These are phyloP conservation scores for Bipolaris bicolor DNA, from an alignment of 2,329 filamentous ascomycete species.

Conservation along the genomic window DNA sequence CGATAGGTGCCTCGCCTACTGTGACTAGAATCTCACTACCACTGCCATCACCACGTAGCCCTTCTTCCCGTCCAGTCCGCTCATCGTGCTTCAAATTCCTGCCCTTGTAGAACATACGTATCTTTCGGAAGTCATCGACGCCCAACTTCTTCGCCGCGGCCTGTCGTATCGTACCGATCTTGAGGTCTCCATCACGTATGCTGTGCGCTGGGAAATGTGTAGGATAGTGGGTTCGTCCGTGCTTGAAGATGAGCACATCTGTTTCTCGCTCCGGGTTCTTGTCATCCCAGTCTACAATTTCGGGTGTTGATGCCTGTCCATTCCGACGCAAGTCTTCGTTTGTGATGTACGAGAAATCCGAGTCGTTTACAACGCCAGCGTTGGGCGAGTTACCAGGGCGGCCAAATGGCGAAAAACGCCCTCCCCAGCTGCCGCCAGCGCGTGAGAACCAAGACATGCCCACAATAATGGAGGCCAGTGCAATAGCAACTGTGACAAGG, in stretches of 20 bases:
- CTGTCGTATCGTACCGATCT: constrained; percentile 68
- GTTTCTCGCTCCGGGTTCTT: constrained; percentile 61
- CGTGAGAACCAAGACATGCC: constrained; percentile 58
- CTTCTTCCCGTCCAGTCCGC: constrained; percentile 63
- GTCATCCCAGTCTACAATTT: constrained; percentile 49
- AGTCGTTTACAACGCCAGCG: constrained; percentile 68
- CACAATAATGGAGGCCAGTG: constrained; percentile 50
- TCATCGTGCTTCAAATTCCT: constrained; percentile 70
- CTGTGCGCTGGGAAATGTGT: constrained; percentile 76
- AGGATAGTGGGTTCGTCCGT: constrained; percentile 69
- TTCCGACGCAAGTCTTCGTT: constrained; percentile 67
- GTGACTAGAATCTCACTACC: constrained; percentile 66
- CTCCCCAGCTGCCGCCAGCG: constrained; percentile 50
- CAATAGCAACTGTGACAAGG: constrained; percentile 40
- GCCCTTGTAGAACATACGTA: constrained; percentile 78
- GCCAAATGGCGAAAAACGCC: constrained; percentile 58
- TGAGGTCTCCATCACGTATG: constrained; percentile 75
- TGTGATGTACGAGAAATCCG: constrained; percentile 84
- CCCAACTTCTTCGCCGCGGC: constrained; percentile 72
- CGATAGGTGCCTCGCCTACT: constrained; percentile 59
- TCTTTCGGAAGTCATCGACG: constrained; percentile 60
- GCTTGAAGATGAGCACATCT: constrained; percentile 73
- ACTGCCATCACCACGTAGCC: constrained; percentile 63
- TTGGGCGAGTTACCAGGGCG: constrained; percentile 48
- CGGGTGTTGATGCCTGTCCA: constrained; percentile 50